Percentiles rank a stretch among this genome's conserved stretches.
Evolutionary conservation across 306 rosid species (phyloP).

Genomic region (Malus orientalis): DNA sequence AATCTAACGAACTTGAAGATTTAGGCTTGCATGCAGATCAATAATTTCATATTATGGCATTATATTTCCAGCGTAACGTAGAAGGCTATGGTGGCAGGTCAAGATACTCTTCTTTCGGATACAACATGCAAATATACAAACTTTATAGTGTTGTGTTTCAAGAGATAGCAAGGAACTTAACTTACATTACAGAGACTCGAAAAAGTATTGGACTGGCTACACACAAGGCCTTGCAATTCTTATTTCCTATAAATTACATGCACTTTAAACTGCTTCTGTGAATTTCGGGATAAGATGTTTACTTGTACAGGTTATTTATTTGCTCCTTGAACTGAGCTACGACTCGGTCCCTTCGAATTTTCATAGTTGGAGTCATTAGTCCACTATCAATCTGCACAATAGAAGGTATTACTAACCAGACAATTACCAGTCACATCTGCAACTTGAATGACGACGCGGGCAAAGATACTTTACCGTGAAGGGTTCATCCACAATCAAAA

Average conservation of each 20-base stretch:
- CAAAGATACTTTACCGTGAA: slow-evolving; percentile 57
- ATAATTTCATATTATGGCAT: too few relatives aligned
- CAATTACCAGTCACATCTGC: neutral
- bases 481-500: slow-evolving; percentile 65
- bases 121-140: neutral
- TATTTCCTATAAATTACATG: neutral
- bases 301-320: slow-evolving; percentile 65
- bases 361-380: slow-evolving; percentile 89
- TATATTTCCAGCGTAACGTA: too few relatives aligned
- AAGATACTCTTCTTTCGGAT: neutral
- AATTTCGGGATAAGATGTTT: neutral
- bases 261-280: neutral
- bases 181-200: neutral
- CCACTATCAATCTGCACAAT: slow-evolving; percentile 69
- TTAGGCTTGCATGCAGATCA: too few relatives aligned
- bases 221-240: neutral
- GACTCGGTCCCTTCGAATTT: slow-evolving; percentile 74
- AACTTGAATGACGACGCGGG: neutral
- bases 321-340: slow-evolving; percentile 46
- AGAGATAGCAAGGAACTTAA: neutral
- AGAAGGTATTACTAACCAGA: slow-evolving; percentile 13
- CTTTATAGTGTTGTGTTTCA: neutral
- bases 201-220: neutral
- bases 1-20: too few relatives aligned
- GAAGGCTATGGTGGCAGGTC: neutral